Evolutionary conservation across 2,329 filamentous ascomycete species (phyloP), one percentile per base, ranked within the genome.

Genomic region (Aureobasidium sp.): DNA sequence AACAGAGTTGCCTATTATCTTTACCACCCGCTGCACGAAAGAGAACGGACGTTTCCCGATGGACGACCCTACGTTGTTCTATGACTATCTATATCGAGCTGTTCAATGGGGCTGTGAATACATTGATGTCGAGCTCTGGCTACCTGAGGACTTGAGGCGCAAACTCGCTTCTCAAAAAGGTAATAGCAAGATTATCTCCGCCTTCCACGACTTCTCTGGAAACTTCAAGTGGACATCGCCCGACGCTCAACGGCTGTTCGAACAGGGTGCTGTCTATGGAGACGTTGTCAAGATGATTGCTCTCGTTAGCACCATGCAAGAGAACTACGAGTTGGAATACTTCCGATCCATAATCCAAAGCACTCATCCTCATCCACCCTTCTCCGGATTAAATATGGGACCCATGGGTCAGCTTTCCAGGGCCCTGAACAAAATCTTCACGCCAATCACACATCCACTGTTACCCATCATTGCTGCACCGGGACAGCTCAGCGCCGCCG

Each of bases 251-350:
- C 78, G 82, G 12, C 81, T 93, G 4, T 95, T 92, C 68, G 78
- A 84, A 63, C 82, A 87, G 67, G 90, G 88, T 9, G 83, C 84
- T 51, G 84, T 84, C 63, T 91, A 91, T 67, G 88, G 88, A 51
- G 90, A 95, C 72, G 90, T 95, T 62, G 87, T 95, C 70, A 95
- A 94, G 78, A 94, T 95, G 89, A 94, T 94, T 69, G 86, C 88
- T 36, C 87, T 92, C 70, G 89, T 91, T 70, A 87, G 86, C 70
- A 87, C 88, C 44, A 86, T 89, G 71, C 90, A 91, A 70, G 90
- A 92, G 68, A 94, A 95, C 74, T 94, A 95, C 71, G 90, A 95
- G 76, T 82, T 95, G 37, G 91, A 95, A 73, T 92, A 92, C 74
- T 95, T 96, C 75, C 86, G 90, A 34, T 91, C 89, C 12, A 82